phyloP scores from a whole-genome alignment of 176 grass and related monocot genomes.

The Triticum turgidum region DNA sequence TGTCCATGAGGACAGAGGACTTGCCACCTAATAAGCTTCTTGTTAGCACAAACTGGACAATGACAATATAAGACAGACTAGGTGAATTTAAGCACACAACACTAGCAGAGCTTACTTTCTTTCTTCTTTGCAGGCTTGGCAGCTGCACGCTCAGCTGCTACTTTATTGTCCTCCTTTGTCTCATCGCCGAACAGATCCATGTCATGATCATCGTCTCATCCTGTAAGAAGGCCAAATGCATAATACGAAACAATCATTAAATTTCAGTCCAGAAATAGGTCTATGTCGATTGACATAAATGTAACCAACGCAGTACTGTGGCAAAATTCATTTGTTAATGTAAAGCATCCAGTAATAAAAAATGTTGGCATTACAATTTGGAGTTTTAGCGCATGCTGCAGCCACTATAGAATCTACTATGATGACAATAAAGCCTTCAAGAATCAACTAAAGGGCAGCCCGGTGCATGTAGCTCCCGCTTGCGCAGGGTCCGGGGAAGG shows the following conservation, averaged over 20 bases:
- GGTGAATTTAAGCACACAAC: not conserved
- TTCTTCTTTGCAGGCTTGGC: conserved; percentile 81
- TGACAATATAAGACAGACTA: not conserved
- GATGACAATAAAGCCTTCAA: too few species aligned
- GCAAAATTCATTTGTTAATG: not conserved
- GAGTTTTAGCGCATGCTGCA: not conserved
- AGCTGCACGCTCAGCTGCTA: conserved; percentile 48
- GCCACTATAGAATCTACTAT: not conserved
- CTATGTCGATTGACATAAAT: not conserved
- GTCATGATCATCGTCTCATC: conserved; percentile 54
- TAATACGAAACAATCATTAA: not conserved
- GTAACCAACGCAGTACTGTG: too few species aligned
- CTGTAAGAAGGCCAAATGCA: not conserved
- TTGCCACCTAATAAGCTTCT: conserved; percentile 68
- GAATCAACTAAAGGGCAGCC: too few species aligned
- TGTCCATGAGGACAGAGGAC: conserved; percentile 82
- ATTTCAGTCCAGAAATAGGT: not conserved
- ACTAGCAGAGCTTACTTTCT: conserved; percentile 49
- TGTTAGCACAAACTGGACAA: not conserved
- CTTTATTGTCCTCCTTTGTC: conserved; percentile 43
- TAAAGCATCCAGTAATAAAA: not conserved
- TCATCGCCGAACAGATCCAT: conserved; percentile 70
- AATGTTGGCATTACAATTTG: not conserved
- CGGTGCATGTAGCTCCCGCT: too few species aligned
- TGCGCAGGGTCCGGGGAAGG: too few species aligned